Base-by-base conservation (phyloP, 352 stramenopile genomes). In the Globisporangium solare region DNA sequence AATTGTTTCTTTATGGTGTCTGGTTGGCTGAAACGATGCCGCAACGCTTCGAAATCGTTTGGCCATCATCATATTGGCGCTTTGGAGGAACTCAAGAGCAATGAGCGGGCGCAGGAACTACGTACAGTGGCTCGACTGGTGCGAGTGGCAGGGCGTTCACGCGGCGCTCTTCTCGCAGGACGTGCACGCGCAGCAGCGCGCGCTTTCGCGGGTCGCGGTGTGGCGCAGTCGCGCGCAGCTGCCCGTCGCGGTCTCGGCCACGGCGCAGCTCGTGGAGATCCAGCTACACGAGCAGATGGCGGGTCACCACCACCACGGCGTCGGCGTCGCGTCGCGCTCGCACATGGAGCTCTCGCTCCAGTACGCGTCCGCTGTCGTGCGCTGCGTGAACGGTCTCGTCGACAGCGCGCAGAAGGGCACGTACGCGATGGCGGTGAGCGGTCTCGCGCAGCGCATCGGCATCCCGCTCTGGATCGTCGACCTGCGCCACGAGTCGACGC, bases 381-480 rank as follows among this genome's bases (percentile, higher is more conserved):
- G 84, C 31, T 94, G 84, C 43, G 84, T 94, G 32, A 94, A 94
- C n/a, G 84, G 84, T 0, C 67, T 94, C 17, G 84, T 94, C 0
- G 84, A 94, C 43, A 74, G 74, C 15, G 83, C 79, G n/a, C 84
- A 94, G 63, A 88, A 83, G 43, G 83, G 83, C 20, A 61, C 74
- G 43, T 92, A 92, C 63, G 84, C 84, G 18, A 71, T 77, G 68
- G 76, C 84, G 3, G 82, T 94, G 54, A 94, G 84, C 35, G 59
- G 65, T 14, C 61, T 94, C 47, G 95, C 90, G 51, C 74, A 89
- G 41, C 77, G 91, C 37, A 90, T 97, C 18, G 93, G 93, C 53
- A 89, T 98, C 45, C 93, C 93, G 27, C 66, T 89, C 11, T 98
- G 93, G 93, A 79, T 98, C 56, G 93, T 98, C 24, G 91, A 97